Conservation (phyloP, 371 early-diverging fungal genomes). For the Lichtheimia corymbifera region DNA sequence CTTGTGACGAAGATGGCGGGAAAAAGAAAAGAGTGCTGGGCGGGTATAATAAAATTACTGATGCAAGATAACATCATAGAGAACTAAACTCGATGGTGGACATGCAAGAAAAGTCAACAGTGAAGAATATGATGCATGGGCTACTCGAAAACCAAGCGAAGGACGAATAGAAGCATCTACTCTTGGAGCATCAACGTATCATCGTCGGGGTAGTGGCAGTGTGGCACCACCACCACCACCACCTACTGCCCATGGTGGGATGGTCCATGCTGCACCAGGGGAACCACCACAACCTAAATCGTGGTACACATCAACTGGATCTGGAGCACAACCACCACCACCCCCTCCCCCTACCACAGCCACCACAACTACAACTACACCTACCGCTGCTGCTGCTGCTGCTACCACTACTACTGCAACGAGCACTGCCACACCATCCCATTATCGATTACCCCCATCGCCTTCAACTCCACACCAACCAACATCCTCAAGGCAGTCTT, state of each 20-base stretch:
- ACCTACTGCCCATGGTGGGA: too few species aligned
- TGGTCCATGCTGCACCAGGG: too few species aligned
- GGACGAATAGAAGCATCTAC: too few species aligned
- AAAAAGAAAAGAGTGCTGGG: background rate
- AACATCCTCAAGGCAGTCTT: constrained; percentile 11
- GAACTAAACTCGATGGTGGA: background rate
- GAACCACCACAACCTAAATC: too few species aligned
- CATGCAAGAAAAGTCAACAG: constrained; percentile 5
- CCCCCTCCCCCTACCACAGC: background rate
- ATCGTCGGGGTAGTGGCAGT: too few species aligned
- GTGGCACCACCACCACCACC: too few species aligned
- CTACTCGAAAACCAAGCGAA: too few species aligned
- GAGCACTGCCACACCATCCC: constrained; percentile 6
- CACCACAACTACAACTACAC: background rate
- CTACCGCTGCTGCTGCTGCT: background rate
- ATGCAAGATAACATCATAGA: background rate
- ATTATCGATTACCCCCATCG: constrained; percentile 9
- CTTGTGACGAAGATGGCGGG: background rate
- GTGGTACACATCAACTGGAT: too few species aligned
- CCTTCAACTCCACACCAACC: constrained; percentile 18
- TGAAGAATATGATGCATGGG: background rate
- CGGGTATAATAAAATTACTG: too few species aligned
- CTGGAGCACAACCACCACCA: too few species aligned
- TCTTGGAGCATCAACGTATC: too few species aligned
- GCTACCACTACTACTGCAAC: background rate